Base-by-base conservation (phyloP, 495 filamentous ascomycete genomes). In the Aspergillus diversus region DNA sequence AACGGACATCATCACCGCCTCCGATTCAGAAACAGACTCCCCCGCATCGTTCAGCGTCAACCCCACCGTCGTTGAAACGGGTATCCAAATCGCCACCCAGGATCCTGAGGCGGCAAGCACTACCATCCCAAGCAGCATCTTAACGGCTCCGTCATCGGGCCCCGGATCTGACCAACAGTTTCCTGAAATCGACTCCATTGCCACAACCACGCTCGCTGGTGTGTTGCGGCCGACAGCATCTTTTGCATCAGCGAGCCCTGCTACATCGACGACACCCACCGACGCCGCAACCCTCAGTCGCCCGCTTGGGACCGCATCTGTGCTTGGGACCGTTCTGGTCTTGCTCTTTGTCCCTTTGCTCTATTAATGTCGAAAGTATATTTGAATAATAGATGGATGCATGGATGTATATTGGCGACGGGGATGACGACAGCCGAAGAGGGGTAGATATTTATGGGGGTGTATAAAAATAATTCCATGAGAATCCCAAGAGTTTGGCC, bases 1-100 rank as follows among this genome's bases (percentile, higher is more conserved):
- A 37, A 34, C 34, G 9, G 60, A 42, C 15, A 68, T 78, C 42
- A 67, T 78, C 49, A 73, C 74, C 8, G 66, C 74, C 6, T 65
- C 69, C 34, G 66, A 68, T 52, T 47, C 67, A 15, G 46, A 51
- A n/a, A 33, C 50, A 6, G 59, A 67, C 43, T 39, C 54, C 31
- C n/a, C 39, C 6, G 63, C 47, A 37, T 39, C 61, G 12, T 35
- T 63, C 56, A 65, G 54, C 53, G 59, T 71, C 15, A 67, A 67
- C 55, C 63, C 65, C 3, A 66, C 65, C 16, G 27, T 66, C 48
- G 60, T 67, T 7, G 34, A 67, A 21, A 68, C 68, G 9, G 68
- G 54, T 21, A 55, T 39, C 52, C 39, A 54, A 13, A 39, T 51
- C 16, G 57, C 61, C 27, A 62, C 49, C n/a, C 39, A 39, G 37